These are phyloP conservation scores for Auricularia sp. DNA, from an alignment of 768 basidiomycete genomes.

Conservation along the genomic window DNA sequence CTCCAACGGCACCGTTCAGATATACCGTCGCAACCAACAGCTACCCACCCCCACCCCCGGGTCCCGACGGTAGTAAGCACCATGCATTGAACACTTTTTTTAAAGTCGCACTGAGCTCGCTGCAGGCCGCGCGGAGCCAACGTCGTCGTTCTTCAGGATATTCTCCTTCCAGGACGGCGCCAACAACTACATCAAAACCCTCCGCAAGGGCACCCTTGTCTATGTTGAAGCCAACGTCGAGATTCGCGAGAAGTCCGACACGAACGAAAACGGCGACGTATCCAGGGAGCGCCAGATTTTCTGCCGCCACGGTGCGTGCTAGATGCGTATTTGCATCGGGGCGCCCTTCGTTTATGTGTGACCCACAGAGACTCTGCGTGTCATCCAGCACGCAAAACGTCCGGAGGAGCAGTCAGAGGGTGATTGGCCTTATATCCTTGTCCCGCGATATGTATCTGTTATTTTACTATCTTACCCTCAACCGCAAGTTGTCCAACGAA, in stretches of 20 bases:
- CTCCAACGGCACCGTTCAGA: constrained; percentile 24
- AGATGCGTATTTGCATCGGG: neutral
- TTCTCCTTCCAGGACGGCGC: constrained; percentile 55
- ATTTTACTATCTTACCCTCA: neutral
- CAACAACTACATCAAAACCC: constrained; percentile 52
- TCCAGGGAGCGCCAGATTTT: constrained; percentile 73
- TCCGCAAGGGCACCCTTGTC: constrained; percentile 64
- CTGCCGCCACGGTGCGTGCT: constrained; percentile 57
- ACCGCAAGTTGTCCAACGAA: neutral
- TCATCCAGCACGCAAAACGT: neutral
- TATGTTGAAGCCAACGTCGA: constrained; percentile 76
- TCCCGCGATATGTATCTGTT: neutral
- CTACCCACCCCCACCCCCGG: constrained; percentile 44
- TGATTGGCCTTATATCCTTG: neutral
- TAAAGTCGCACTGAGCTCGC: neutral
- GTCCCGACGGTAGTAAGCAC: constrained; percentile 50
- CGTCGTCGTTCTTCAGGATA: constrained; percentile 66
- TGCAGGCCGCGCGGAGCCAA: constrained; percentile 40
- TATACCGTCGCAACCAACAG: constrained; percentile 71
- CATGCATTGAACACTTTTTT: neutral
- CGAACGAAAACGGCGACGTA: constrained; percentile 51
- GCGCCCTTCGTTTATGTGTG: no score
- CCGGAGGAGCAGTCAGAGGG: neutral
- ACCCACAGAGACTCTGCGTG: neutral
- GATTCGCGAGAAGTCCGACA: constrained; percentile 54